A percentile compares a stretch with the other conserved stretches of the same genome.
phyloP scores from a whole-genome alignment of 2,329 filamentous ascomycete genomes.

The Arthrobotrys sinensis region DNA sequence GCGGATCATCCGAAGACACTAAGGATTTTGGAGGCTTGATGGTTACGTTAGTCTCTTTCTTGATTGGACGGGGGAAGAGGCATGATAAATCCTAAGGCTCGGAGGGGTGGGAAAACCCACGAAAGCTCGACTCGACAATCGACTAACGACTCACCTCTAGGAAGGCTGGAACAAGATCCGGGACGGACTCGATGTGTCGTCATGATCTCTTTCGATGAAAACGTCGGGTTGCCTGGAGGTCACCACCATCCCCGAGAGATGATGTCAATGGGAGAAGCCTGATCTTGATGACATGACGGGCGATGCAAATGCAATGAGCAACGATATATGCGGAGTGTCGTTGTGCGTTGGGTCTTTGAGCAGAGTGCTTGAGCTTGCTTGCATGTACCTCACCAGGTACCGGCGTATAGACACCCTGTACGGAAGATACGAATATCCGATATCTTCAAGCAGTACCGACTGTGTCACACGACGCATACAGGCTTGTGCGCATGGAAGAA shows the following conservation, averaged over 20 bases:
- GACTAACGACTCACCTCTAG: constrained; percentile 32
- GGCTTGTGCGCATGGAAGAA: constrained; percentile 39
- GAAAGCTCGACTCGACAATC: constrained; percentile 15
- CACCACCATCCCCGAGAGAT: not conserved
- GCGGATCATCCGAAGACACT: constrained; percentile 60
- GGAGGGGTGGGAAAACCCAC: constrained; percentile 36
- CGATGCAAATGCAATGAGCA: constrained; percentile 29
- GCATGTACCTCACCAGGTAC: constrained; percentile 47
- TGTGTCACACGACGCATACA: constrained; percentile 48
- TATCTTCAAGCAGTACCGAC: constrained; percentile 19
- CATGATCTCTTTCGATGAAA: constrained; percentile 33
- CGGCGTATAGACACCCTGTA: constrained; percentile 3
- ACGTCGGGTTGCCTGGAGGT: not conserved
- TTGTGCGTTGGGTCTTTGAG: constrained; percentile 20
- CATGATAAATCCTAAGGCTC: constrained; percentile 35
- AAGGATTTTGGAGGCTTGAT: constrained; percentile 44
- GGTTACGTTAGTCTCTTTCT: constrained; percentile 45
- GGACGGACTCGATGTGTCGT: constrained; percentile 49
- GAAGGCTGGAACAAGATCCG: constrained; percentile 29
- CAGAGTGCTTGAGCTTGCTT: constrained; percentile 6
- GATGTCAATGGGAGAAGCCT: constrained; percentile 44
- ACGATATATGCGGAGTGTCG: constrained; percentile 14
- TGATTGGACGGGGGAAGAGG: constrained; percentile 42
- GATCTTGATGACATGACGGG: constrained; percentile 7
- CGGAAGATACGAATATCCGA: constrained; percentile 41